Conservation (phyloP, 2,329 filamentous ascomycete species). For the Triangularia verruculosa region DNA sequence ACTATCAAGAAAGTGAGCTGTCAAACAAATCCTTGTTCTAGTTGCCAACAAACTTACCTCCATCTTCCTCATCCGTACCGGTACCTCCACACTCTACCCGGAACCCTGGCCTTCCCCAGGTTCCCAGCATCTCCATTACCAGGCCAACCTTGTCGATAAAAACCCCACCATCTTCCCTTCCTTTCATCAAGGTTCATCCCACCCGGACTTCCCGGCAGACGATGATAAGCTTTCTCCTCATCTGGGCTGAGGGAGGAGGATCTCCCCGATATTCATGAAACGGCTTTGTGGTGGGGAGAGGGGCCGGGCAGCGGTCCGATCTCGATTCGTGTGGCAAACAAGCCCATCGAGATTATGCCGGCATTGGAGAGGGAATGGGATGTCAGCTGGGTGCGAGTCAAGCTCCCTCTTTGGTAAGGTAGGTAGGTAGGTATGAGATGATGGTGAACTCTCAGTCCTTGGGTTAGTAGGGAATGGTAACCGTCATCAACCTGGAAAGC, state of each 20-base stretch:
- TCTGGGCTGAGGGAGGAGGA: background rate
- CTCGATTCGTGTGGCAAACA: background rate
- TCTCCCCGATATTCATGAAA: background rate
- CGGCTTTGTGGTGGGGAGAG: background rate
- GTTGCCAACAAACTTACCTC: background rate
- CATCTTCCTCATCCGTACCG: background rate
- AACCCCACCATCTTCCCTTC: background rate
- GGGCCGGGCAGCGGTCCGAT: no score
- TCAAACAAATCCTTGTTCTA: no score
- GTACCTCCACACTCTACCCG: background rate
- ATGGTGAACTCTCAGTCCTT: no score
- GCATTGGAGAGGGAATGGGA: background rate
- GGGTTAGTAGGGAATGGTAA: no score
- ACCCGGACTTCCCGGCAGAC: background rate
- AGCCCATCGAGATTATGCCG: background rate
- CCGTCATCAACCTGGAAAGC: no score
- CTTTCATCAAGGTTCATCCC: background rate
- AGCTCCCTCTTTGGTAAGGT: background rate
- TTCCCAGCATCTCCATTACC: background rate
- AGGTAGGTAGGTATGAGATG: background rate
- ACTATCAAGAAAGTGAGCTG: background rate
- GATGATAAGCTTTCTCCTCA: background rate
- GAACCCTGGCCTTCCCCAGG: background rate
- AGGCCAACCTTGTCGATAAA: constrained; percentile 1
- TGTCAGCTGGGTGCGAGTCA: background rate